A percentile compares a stretch with the other conserved stretches of the same genome.
Conservation (phyloP, 139 green algal genomes). For the Chlorella sp. region DNA sequence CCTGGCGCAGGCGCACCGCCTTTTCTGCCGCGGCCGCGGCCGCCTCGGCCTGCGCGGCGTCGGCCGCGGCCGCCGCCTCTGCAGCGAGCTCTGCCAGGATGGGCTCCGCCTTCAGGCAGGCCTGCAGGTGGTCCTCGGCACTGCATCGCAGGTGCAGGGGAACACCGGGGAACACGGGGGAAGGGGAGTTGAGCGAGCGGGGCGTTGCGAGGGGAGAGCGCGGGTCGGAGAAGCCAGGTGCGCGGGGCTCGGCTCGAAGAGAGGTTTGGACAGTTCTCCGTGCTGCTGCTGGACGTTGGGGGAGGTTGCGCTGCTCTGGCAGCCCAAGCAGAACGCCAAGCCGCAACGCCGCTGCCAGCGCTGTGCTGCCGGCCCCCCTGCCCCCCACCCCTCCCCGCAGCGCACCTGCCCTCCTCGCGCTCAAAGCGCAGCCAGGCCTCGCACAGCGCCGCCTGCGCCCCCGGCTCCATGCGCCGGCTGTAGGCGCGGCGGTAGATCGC, state of each 20-base stretch:
- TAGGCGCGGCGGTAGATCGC: conserved; percentile 65
- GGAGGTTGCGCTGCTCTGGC: neutral
- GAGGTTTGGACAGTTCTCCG: neutral
- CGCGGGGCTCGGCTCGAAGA: neutral
- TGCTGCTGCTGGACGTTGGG: neutral
- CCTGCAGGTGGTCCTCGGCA: conserved; percentile 42
- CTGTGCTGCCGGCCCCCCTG: too few relatives aligned
- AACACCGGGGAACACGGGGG: neutral
- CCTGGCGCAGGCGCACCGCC: conserved; percentile 59
- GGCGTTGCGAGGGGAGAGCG: neutral
- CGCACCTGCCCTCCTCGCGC: conserved; percentile 70
- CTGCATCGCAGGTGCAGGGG: conserved; percentile 6
- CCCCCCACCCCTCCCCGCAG: too few relatives aligned
- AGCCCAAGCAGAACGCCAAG: neutral
- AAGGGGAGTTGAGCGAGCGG: neutral
- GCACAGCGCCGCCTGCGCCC: conserved; percentile 58
- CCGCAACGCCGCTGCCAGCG: too few relatives aligned
- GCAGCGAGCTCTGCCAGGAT: conserved; percentile 61
- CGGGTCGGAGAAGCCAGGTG: neutral
- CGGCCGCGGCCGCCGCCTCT: conserved; percentile 37
- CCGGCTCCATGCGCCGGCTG: conserved; percentile 51
- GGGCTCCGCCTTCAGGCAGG: conserved; percentile 60
- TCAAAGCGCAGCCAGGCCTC: conserved; percentile 85
- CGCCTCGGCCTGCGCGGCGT: conserved; percentile 34
- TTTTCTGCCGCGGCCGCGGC: conserved; percentile 52